Evolutionary conservation across 176 grass and related monocot genomes (phyloP), one percentile per base, ranked within the genome.

Genomic region (Juncus effusus): DNA sequence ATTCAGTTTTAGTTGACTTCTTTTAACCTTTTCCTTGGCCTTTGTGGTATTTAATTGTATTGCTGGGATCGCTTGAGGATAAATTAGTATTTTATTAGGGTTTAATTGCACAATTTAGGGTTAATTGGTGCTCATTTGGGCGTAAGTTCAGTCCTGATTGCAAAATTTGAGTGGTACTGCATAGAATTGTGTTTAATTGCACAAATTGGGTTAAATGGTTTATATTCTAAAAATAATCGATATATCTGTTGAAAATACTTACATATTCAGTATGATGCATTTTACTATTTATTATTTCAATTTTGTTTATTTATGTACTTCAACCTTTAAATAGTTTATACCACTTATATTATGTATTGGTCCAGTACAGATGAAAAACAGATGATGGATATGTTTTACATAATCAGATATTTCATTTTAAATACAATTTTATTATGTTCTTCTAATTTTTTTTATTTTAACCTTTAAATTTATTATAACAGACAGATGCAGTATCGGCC

Each of bases 401-500:
- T 28, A 28, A 28, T 28, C 19, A 28, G 19, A 28, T 28, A 28
- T 28, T 28, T 28, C 19, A 1, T 28, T 28, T 28, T 28, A 28
- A 28, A 28, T 28, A 28, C 19, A 28, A 28, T 52, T 52, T 52
- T 52, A 12, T 52, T 52, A 52, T 47, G 51, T 4, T 68, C 10
- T 15, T 38, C 5, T 8, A 40, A 47, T 47, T 47, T 70, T 39
- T 35, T 75, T 77, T 47, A 16, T 38, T n/a, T 63, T 60, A 4
- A 49, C 40, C 39, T 36, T 83, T 64, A 9, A 50, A 52, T 62
- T 10, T 67, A 0, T 65, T 38, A 40, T 50, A 70, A 6, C 85
- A 97, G 85, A 92, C 82, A n/a, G 70, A 65, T 78, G 60, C 61
- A 58, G 67, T 89, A 76, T 84, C 85, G 36, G 88, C 88, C 19